A percentile compares a stretch with the other conserved stretches of the same genome.
phyloP scores from a whole-genome alignment of 2,329 filamentous ascomycete species.

The Cercospora sojina region DNA sequence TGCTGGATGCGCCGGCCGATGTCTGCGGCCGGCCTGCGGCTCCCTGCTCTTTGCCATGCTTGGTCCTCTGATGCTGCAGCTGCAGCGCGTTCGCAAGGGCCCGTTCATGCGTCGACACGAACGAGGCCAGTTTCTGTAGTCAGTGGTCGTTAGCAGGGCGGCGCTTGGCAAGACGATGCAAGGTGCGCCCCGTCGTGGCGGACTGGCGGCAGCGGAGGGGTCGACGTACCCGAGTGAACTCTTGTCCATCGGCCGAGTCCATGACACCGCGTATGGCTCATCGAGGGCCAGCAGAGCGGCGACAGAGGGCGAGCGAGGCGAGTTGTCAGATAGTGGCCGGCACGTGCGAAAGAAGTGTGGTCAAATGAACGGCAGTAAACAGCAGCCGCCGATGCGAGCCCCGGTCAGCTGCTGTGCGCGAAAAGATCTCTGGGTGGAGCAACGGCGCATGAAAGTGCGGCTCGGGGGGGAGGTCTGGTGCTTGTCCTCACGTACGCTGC shows the following conservation, averaged over 20 bases:
- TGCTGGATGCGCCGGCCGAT: conserved; percentile 65
- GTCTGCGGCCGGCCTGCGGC: conserved; percentile 51
- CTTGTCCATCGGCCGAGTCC: conserved; percentile 86
- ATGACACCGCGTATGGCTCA: conserved; percentile 45
- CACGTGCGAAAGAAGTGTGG: conserved; percentile 3
- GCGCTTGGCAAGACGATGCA: background rate
- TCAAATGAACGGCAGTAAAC: background rate
- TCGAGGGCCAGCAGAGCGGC: conserved; percentile 2
- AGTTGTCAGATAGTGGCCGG: conserved; percentile 1
- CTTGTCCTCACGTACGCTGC: background rate
- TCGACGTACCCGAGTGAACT: conserved; percentile 75
- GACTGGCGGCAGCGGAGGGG: background rate
- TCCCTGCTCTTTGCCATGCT: conserved; percentile 52
- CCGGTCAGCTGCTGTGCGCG: background rate
- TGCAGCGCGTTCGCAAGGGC: conserved; percentile 94
- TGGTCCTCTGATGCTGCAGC: conserved; percentile 69
- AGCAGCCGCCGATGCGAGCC: background rate
- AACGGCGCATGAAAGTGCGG: background rate
- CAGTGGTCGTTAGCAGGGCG: background rate
- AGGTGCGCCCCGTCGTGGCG: background rate
- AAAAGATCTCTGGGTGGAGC: background rate
- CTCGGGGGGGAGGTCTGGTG: background rate
- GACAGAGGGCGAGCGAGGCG: background rate
- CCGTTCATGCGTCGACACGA: conserved; percentile 96
- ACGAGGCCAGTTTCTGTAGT: conserved; percentile 82